phyloP scores from a whole-genome alignment of 2,329 filamentous ascomycete genomes.

The Magnaporthales sp. region DNA sequence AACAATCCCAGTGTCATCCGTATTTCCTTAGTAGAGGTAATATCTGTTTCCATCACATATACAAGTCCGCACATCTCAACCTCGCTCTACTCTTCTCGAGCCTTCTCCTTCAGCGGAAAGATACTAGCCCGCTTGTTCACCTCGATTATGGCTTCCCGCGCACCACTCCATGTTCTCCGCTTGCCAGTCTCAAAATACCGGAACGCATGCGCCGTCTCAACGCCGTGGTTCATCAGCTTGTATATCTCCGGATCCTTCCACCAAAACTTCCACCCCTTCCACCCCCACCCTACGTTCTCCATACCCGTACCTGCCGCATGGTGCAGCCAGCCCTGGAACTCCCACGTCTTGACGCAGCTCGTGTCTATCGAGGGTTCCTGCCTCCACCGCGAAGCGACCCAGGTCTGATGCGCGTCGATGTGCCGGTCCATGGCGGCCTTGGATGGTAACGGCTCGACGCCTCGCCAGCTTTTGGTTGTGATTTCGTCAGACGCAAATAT shows the following conservation, averaged over 20 bases:
- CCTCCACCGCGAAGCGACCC: slow-evolving; percentile 20
- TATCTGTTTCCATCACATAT: neutral
- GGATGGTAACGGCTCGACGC: slow-evolving; percentile 26
- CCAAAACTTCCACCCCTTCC: slow-evolving; percentile 32
- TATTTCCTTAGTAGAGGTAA: neutral
- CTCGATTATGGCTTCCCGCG: slow-evolving; percentile 24
- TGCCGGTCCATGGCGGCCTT: slow-evolving; percentile 24
- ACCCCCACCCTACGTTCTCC: slow-evolving; percentile 31
- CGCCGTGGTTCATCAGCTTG: slow-evolving; percentile 25
- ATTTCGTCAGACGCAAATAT: neutral
- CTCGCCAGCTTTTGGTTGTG: slow-evolving; percentile 21
- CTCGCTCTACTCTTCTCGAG: neutral
- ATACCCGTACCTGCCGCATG: slow-evolving; percentile 31
- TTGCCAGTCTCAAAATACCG: slow-evolving; percentile 31
- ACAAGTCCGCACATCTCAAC: neutral
- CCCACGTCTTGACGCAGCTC: slow-evolving; percentile 17
- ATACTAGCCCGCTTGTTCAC: slow-evolving; percentile 15
- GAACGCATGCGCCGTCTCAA: slow-evolving; percentile 31
- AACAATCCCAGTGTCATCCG: neutral
- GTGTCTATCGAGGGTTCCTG: slow-evolving; percentile 14
- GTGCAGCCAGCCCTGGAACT: slow-evolving; percentile 31
- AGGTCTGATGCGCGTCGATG: slow-evolving; percentile 23
- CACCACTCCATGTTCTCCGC: slow-evolving; percentile 29
- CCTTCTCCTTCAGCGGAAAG: slow-evolving; percentile 9
- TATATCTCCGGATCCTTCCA: slow-evolving; percentile 27